Evolutionary conservation across 768 basidiomycete genomes (phyloP).

Genomic region (Mycena galericulata): DNA sequence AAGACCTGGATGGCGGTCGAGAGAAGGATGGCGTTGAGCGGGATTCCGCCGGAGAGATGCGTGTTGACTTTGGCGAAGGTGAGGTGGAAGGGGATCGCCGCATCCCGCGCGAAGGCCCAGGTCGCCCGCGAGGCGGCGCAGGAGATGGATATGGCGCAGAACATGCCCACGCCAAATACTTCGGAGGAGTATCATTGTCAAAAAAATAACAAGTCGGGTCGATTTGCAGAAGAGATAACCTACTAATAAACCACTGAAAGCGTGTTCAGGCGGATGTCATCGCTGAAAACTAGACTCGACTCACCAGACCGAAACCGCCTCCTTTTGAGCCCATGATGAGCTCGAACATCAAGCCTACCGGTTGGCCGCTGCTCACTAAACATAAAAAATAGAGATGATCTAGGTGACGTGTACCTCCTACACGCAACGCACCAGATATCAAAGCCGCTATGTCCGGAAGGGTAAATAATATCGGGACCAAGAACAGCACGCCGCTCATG

Average conservation of each 20-base stretch:
- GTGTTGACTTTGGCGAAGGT: conserved; percentile 61
- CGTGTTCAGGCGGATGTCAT: background rate
- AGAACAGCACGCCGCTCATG: conserved; percentile 63
- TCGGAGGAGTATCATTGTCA: background rate
- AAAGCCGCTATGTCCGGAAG: conserved; percentile 67
- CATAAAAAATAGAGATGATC: too few relatives aligned
- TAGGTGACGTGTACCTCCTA: too few relatives aligned
- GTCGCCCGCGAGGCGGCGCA: conserved; percentile 77
- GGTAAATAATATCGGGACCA: conserved; percentile 75
- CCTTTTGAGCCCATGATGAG: conserved; percentile 70
- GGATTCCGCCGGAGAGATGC: conserved; percentile 56
- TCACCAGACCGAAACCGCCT: conserved; percentile 72
- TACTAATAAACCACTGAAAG: conserved; percentile 56
- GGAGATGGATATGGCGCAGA: conserved; percentile 75
- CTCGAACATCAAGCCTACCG: conserved; percentile 71
- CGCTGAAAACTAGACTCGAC: conserved; percentile 15
- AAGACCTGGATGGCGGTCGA: conserved; percentile 69
- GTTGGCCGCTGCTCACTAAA: conserved; percentile 74
- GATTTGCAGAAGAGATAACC: conserved; percentile 17
- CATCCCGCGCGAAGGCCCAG: conserved; percentile 79
- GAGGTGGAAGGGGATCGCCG: conserved; percentile 66
- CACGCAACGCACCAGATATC: conserved; percentile 56
- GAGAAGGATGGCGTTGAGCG: conserved; percentile 70
- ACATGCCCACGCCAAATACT: conserved; percentile 68
- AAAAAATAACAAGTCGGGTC: background rate